phyloP scores from a whole-genome alignment of 495 filamentous ascomycete species.

The Cercophora newfieldiana region DNA sequence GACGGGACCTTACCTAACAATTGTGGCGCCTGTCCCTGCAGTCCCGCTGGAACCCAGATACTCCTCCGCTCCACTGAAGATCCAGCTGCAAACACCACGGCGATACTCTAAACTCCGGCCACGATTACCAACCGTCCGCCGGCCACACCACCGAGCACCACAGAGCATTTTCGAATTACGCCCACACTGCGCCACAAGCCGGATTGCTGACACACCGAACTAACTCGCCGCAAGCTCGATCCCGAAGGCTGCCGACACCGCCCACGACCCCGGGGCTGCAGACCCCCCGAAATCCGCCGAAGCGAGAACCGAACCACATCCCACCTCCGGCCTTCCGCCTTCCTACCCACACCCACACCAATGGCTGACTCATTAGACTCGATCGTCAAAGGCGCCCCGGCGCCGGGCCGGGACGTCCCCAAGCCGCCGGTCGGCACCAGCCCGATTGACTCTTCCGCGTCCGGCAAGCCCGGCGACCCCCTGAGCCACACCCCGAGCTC shows the following conservation, averaged over 20 bases:
- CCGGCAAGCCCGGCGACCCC: slow-evolving; percentile 64
- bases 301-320: neutral
- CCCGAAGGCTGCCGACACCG: slow-evolving; percentile 7
- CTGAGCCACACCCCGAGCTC: slow-evolving; percentile 80
- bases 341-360: no score
- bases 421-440: slow-evolving; percentile 38
- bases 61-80: neutral
- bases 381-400: slow-evolving; percentile 76
- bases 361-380: slow-evolving; percentile 72
- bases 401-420: slow-evolving; percentile 36
- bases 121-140: neutral
- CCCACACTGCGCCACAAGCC: neutral
- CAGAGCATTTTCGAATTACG: neutral
- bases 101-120: slow-evolving; percentile 8
- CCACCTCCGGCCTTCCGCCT: neutral
- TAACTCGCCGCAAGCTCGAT: neutral
- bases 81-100: neutral
- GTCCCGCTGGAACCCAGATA: no score
- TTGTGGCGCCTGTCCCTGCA: neutral
- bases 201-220: neutral
- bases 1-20: neutral
- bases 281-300: slow-evolving; percentile 3
- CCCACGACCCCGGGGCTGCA: neutral
- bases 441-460: slow-evolving; percentile 40
- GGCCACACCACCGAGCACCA: neutral